Evolutionary conservation across 2,329 filamentous ascomycete species (phyloP).

Genomic region (Fusarium albidum): DNA sequence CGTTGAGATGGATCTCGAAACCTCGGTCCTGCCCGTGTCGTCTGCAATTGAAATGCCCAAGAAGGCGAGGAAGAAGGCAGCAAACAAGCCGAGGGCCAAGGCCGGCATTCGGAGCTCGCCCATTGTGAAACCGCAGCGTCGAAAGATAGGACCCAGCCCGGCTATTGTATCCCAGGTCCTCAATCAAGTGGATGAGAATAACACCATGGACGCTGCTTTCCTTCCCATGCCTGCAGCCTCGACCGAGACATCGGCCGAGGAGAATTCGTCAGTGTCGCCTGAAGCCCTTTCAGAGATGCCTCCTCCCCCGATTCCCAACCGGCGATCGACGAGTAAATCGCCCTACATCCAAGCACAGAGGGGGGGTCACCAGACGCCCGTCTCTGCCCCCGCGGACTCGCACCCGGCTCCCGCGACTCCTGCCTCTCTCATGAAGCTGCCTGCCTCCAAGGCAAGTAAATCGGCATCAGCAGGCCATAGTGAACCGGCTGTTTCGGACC

Average conservation of each 20-base stretch:
- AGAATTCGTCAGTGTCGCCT: constrained; percentile 71
- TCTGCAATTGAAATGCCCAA: constrained; percentile 58
- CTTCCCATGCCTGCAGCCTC: constrained; percentile 49
- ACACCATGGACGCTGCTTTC: constrained; percentile 46
- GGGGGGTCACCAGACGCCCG: constrained; percentile 38
- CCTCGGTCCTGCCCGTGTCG: constrained; percentile 44
- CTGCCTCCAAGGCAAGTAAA: constrained; percentile 61
- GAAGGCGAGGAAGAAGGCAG: constrained; percentile 61
- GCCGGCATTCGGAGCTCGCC: constrained; percentile 73
- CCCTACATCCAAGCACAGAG: constrained; percentile 70
- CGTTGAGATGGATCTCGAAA: constrained; percentile 65
- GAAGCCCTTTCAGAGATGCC: constrained; percentile 72
- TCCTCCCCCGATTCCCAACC: constrained; percentile 71
- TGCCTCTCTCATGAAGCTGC: constrained; percentile 85
- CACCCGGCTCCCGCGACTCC: constrained; percentile 66
- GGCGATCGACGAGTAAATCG: constrained; percentile 71
- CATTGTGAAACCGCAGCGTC: constrained; percentile 72
- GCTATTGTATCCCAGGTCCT: constrained; percentile 64
- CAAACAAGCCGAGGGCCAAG: constrained; percentile 60
- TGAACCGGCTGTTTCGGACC: constrained; percentile 56
- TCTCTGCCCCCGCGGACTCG: constrained; percentile 31
- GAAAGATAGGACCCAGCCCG: constrained; percentile 61
- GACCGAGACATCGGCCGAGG: constrained; percentile 65
- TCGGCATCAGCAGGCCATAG: constrained; percentile 48
- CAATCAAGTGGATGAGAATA: constrained; percentile 59